Percentiles rank a stretch among this genome's conserved stretches.
Evolutionary conservation across 768 basidiomycete species (phyloP).

Genomic region (Leucocoprinus birnbaumii): DNA sequence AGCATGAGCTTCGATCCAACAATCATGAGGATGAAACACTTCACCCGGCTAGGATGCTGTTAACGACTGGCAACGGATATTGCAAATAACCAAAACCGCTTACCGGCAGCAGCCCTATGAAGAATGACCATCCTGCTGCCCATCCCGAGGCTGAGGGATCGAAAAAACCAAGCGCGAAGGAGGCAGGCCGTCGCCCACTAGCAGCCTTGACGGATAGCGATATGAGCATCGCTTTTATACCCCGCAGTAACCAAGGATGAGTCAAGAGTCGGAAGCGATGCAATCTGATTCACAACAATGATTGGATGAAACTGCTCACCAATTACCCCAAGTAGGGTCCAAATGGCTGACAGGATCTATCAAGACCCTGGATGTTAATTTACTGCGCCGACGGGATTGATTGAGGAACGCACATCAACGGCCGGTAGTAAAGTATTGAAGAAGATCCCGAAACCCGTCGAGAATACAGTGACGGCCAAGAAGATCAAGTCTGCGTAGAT

Average conservation of each 20-base stretch:
- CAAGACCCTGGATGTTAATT: background rate
- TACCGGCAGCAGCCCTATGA: conserved; percentile 61
- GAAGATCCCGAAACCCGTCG: conserved; percentile 52
- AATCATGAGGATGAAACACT: background rate
- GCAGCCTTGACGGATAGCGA: conserved; percentile 56
- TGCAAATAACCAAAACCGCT: conserved; percentile 14
- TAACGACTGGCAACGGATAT: conserved; percentile 1
- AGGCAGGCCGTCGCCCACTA: conserved; percentile 47
- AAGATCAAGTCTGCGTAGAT: conserved; percentile 47
- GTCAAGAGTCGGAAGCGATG: background rate
- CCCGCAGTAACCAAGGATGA: background rate
- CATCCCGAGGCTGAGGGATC: conserved; percentile 65
- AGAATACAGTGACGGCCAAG: conserved; percentile 45
- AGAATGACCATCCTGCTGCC: conserved; percentile 68
- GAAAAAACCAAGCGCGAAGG: conserved; percentile 57
- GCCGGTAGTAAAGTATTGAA: conserved; percentile 47
- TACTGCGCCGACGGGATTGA: background rate
- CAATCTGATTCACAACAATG: background rate
- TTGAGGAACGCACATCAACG: conserved; percentile 39
- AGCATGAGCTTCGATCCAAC: background rate
- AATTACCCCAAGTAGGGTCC: conserved; percentile 59
- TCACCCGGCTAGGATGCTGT: conserved; percentile 27
- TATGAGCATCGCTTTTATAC: conserved; percentile 46
- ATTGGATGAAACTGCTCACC: conserved; percentile 25
- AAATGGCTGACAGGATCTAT: conserved; percentile 56